A percentile compares a stretch with the other conserved stretches of the same genome.
Conservation (phyloP, 2,329 filamentous ascomycete species). For the Davidsoniella virescens region DNA sequence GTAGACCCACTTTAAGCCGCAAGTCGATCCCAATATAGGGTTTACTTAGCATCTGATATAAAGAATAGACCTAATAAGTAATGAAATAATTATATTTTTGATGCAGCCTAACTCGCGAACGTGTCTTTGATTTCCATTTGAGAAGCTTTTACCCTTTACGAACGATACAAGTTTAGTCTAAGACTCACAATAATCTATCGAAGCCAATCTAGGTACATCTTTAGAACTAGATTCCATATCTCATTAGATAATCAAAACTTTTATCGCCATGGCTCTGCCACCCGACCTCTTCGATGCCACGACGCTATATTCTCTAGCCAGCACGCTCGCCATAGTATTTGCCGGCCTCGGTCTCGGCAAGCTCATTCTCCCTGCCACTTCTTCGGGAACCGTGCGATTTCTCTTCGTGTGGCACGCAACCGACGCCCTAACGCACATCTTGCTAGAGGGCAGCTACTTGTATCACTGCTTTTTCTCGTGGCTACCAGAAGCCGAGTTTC, state of each 20-base stretch:
- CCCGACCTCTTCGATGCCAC: conserved; percentile 43
- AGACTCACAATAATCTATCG: too few relatives aligned
- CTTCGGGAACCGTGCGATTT: conserved; percentile 45
- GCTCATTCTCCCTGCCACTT: conserved; percentile 29
- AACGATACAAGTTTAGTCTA: too few relatives aligned
- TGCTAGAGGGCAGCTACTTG: conserved; percentile 80
- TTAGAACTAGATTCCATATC: background rate
- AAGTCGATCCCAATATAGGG: background rate
- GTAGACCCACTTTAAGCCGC: background rate
- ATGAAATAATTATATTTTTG: too few relatives aligned
- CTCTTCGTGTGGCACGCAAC: conserved; percentile 93
- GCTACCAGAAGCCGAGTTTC: conserved; percentile 18
- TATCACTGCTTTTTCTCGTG: conserved; percentile 80
- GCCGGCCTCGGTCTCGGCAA: conserved; percentile 15
- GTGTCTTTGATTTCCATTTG: too few relatives aligned
- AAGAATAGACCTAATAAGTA: too few relatives aligned
- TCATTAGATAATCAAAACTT: background rate
- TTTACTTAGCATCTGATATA: too few relatives aligned
- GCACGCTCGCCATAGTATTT: conserved; percentile 33
- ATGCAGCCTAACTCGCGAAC: too few relatives aligned
- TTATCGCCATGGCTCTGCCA: conserved; percentile 21
- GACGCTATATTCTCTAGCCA: conserved; percentile 41
- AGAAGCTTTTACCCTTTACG: too few relatives aligned
- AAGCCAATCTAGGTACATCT: too few relatives aligned
- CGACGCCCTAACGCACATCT: conserved; percentile 78